Conservation (phyloP, 805 yeast species). For the Torulaspora delbrueckii region DNA sequence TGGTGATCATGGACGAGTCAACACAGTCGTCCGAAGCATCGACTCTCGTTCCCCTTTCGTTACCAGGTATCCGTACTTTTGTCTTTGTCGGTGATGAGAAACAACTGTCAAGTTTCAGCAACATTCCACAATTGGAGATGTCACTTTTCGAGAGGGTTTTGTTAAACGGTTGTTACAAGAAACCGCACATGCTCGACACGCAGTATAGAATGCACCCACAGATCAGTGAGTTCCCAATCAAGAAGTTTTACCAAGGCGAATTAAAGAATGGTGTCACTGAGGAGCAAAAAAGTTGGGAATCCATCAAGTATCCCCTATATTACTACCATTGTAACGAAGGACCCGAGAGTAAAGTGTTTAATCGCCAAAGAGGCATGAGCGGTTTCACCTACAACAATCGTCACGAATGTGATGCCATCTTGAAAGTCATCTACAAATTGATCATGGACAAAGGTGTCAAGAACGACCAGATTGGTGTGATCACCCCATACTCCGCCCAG, state of each 20-base stretch:
- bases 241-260: constrained; percentile 45
- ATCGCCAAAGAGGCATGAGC: constrained; percentile 38
- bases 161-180: constrained; percentile 52
- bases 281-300: constrained; percentile 44
- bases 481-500: constrained; percentile 76
- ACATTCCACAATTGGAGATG: constrained; percentile 59
- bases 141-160: constrained; percentile 66
- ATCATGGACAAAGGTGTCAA: constrained; percentile 50
- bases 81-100: constrained; percentile 74
- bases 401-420: constrained; percentile 48
- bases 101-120: constrained; percentile 67
- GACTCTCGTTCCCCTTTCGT: constrained; percentile 63
- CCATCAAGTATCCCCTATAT: constrained; percentile 54
- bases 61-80: constrained; percentile 61
- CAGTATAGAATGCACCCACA: constrained; percentile 67
- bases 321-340: constrained; percentile 53
- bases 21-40: constrained; percentile 74
- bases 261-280: constrained; percentile 56
- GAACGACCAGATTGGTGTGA: constrained; percentile 53
- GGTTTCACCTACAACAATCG: constrained; percentile 58
- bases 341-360: constrained; percentile 46
- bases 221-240: constrained; percentile 55
- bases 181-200: constrained; percentile 64
- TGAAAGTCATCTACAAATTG: constrained; percentile 46
- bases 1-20: constrained; percentile 74